phyloP scores from a whole-genome alignment of 352 stramenopile species.

The Pythium dissotocum region DNA sequence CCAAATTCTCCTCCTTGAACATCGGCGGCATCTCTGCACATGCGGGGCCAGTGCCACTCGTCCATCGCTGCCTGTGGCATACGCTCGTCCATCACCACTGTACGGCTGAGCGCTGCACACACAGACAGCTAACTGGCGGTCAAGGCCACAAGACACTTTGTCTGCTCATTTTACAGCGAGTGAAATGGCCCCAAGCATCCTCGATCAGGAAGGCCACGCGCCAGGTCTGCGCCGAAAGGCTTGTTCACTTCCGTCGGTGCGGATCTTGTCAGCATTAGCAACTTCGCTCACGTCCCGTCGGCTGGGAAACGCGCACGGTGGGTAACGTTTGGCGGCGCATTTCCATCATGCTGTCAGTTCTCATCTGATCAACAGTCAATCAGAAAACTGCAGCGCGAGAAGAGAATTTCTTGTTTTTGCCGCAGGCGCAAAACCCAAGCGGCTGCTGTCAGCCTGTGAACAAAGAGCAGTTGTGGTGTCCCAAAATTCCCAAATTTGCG shows the following conservation, averaged over 20 bases:
- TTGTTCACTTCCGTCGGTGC: neutral
- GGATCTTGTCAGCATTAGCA: neutral
- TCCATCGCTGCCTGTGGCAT: too few relatives aligned
- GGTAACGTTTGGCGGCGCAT: neutral
- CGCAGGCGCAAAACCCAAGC: neutral
- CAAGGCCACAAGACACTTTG: neutral
- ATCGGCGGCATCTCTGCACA: slow-evolving; percentile 20
- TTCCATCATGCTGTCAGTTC: neutral
- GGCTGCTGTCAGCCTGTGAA: neutral
- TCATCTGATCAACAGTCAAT: neutral
- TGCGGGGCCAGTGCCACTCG: neutral
- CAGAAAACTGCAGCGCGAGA: neutral
- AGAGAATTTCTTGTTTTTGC: neutral
- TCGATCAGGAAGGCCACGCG: neutral
- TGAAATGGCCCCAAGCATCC: neutral
- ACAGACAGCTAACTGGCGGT: neutral
- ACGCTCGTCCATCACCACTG: slow-evolving; percentile 19
- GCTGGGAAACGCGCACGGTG: neutral
- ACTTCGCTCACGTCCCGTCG: neutral
- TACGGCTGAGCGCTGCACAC: slow-evolving; percentile 3
- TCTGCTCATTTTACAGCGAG: neutral
- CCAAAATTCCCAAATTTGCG: neutral
- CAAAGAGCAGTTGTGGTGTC: neutral
- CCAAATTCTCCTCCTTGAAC: slow-evolving; percentile 21
- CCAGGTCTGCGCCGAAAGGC: neutral